Conservation (phyloP, 352 stramenopile genomes). For the Globisporangium acanthophoron region DNA sequence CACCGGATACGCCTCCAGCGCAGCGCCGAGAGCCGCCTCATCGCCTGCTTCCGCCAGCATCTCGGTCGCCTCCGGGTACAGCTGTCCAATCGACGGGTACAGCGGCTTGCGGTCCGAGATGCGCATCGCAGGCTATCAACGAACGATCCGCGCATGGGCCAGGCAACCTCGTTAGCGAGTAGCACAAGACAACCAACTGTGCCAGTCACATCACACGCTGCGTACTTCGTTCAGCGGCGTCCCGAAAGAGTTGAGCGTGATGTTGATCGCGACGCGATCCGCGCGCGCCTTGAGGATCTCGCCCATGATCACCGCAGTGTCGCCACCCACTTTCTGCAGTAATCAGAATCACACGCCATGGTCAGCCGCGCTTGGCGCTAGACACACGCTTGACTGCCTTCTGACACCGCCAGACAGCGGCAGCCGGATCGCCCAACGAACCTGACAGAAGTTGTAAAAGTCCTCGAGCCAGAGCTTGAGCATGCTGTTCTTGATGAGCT, state of each 20-base stretch:
- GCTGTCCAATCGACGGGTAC: slow-evolving; percentile 95
- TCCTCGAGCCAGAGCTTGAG: slow-evolving; percentile 97
- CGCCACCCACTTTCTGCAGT: slow-evolving; percentile 88
- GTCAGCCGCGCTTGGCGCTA: neutral
- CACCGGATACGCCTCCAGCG: slow-evolving; percentile 93
- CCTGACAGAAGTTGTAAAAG: slow-evolving; percentile 93
- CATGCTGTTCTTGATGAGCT: slow-evolving; percentile 99
- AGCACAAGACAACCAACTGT: slow-evolving; percentile 16
- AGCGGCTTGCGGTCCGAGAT: slow-evolving; percentile 96
- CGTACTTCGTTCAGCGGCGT: slow-evolving; percentile 83
- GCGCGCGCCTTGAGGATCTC: slow-evolving; percentile 93
- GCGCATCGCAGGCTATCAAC: slow-evolving; percentile 90
- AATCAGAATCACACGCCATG: neutral
- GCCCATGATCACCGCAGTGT: slow-evolving; percentile 97
- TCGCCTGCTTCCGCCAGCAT: slow-evolving; percentile 92
- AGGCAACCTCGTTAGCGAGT: neutral
- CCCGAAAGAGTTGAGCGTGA: slow-evolving; percentile 99
- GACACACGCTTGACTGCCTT: too few species aligned
- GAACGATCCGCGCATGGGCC: neutral
- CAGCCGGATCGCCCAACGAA: slow-evolving; percentile 10
- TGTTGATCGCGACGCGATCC: slow-evolving; percentile 99
- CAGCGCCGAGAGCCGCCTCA: slow-evolving; percentile 78
- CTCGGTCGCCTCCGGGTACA: slow-evolving; percentile 97
- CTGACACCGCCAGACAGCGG: too few species aligned
- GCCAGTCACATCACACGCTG: slow-evolving; percentile 16